Evolutionary conservation across 352 stramenopile species (phyloP).

Genomic region (Thalassiosira mediterranea): DNA sequence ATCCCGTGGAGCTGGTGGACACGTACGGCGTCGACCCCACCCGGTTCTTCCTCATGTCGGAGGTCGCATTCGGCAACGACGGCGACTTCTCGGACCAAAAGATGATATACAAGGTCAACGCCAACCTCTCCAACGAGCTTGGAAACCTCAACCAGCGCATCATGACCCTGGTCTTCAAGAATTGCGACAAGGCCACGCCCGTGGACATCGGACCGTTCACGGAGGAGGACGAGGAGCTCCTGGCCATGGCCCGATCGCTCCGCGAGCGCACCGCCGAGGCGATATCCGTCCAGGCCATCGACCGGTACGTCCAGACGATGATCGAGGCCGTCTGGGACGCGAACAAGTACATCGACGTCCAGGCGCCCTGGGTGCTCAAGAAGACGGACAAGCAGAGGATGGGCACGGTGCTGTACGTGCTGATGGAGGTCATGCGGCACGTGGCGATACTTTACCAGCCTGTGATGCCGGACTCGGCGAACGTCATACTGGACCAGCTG

Average conservation of each 20-base stretch:
- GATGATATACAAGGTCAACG: slow-evolving; percentile 84
- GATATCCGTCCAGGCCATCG: slow-evolving; percentile 78
- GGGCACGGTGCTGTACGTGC: slow-evolving; percentile 84
- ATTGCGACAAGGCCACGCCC: slow-evolving; percentile 74
- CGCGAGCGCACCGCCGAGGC: slow-evolving; percentile 46
- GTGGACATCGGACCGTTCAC: slow-evolving; percentile 52
- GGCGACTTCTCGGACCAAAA: slow-evolving; percentile 85
- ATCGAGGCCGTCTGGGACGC: slow-evolving; percentile 80
- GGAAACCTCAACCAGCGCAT: slow-evolving; percentile 87
- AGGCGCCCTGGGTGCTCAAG: slow-evolving; percentile 84
- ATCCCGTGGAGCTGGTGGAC: slow-evolving; percentile 97
- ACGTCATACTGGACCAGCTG: slow-evolving; percentile 84
- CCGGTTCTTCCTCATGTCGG: slow-evolving; percentile 87
- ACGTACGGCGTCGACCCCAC: slow-evolving; percentile 86
- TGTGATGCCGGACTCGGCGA: slow-evolving; percentile 82
- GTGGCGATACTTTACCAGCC: slow-evolving; percentile 86
- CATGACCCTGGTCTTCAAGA: slow-evolving; percentile 85
- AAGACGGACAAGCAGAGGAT: slow-evolving; percentile 87
- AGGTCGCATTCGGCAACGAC: slow-evolving; percentile 87
- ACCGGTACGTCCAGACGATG: slow-evolving; percentile 80
- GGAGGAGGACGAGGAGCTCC: slow-evolving; percentile 76
- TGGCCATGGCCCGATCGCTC: slow-evolving; percentile 63
- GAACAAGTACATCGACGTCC: slow-evolving; percentile 88
- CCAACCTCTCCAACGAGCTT: slow-evolving; percentile 85
- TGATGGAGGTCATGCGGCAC: slow-evolving; percentile 84